Percentiles rank a stretch among this genome's conserved stretches.
These are phyloP conservation scores for Sugiyamaella marilandica DNA, from an alignment of 805 yeast species.

Conservation along the genomic window DNA sequence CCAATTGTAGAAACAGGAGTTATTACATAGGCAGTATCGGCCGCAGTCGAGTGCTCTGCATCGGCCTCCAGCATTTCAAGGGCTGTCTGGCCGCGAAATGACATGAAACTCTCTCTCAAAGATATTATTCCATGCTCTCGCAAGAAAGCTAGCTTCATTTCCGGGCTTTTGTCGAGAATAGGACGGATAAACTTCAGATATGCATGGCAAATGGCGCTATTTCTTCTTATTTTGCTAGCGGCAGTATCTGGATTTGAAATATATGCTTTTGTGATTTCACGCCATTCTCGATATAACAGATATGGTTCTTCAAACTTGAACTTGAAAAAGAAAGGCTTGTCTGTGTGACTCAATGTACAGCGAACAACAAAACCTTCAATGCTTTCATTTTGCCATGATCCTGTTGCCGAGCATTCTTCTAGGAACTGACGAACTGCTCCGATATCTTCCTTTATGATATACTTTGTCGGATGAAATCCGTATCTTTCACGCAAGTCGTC, in stretches of 20 bases:
- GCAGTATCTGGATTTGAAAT: conserved; percentile 25
- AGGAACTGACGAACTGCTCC: conserved; percentile 47
- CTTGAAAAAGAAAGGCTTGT: conserved; percentile 71
- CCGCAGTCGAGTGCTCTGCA: neutral
- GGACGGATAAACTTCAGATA: conserved; percentile 66
- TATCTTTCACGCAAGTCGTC: conserved; percentile 53
- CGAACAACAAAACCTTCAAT: conserved; percentile 93
- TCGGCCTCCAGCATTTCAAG: conserved; percentile 39
- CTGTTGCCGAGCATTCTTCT: conserved; percentile 54
- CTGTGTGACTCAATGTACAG: conserved; percentile 37
- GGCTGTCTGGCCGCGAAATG: conserved; percentile 51
- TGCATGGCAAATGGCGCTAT: conserved; percentile 35
- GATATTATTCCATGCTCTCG: conserved; percentile 69
- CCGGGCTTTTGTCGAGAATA: conserved; percentile 46
- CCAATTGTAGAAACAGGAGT: conserved; percentile 89
- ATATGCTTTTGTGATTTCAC: conserved; percentile 73
- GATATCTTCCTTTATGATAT: conserved; percentile 37
- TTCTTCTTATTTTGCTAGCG: conserved; percentile 4
- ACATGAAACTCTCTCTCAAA: conserved; percentile 61
- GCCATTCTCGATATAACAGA: conserved; percentile 79
- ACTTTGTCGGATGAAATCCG: conserved; percentile 66
- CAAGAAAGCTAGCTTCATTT: conserved; percentile 42
- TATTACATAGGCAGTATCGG: conserved; percentile 42
- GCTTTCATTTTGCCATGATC: conserved; percentile 65
- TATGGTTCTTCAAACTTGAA: conserved; percentile 95